Evolutionary conservation across 139 green algal species (phyloP).

Genomic region (Micromonas pusilla): DNA sequence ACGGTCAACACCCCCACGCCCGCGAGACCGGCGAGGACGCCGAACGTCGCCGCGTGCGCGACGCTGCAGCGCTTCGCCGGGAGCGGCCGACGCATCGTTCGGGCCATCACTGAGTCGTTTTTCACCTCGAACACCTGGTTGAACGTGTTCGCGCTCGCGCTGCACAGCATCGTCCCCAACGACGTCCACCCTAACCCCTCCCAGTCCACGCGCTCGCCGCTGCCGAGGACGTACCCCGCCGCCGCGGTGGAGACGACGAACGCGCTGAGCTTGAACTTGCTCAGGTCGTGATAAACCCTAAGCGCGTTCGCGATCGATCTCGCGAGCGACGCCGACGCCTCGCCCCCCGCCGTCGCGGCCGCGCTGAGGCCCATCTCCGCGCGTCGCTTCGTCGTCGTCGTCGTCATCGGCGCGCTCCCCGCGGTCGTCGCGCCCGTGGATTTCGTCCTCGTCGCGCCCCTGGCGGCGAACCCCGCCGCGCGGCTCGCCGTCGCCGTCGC

Average conservation of each 20-base stretch:
- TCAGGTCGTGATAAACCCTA: conserved; percentile 69
- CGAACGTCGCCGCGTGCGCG: conserved; percentile 74
- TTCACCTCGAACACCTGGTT: conserved; percentile 89
- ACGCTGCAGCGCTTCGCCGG: conserved; percentile 66
- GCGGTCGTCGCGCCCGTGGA: neutral
- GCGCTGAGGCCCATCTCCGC: neutral
- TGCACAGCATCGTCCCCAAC: conserved; percentile 74
- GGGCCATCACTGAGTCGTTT: conserved; percentile 75
- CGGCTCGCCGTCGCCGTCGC: neutral
- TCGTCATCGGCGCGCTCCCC: neutral
- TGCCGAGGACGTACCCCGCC: conserved; percentile 79
- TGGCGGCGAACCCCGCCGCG: neutral
- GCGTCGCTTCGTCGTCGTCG: neutral
- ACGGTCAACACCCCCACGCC: conserved; percentile 58
- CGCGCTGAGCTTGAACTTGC: conserved; percentile 73
- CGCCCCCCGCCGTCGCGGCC: neutral
- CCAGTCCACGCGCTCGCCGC: conserved; percentile 61
- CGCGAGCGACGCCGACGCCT: neutral
- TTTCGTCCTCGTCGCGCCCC: too few species aligned
- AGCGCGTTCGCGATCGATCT: neutral
- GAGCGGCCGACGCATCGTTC: conserved; percentile 84
- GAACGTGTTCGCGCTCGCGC: conserved; percentile 85
- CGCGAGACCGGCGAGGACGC: conserved; percentile 48
- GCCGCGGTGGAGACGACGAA: conserved; percentile 82
- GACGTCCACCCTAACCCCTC: conserved; percentile 64